Conservation (phyloP, 345 rosid species). For the Citropsis articulata region DNA sequence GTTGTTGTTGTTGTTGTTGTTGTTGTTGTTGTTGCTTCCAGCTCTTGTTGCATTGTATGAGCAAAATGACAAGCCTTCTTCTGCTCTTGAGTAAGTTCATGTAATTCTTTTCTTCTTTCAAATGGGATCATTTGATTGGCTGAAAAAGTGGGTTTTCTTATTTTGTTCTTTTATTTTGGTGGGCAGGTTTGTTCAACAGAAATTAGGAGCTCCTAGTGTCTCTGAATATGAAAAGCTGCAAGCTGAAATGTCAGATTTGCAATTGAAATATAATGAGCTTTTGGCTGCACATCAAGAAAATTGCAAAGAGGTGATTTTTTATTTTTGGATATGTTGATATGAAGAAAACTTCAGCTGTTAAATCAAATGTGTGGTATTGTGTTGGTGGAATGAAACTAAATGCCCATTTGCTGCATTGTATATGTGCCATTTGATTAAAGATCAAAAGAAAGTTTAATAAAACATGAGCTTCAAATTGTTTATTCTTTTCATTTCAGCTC, state of each 20-base stretch:
- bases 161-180: not conserved
- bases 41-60: conserved; percentile 85
- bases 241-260: conserved; percentile 71
- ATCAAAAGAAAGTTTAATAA: not conserved
- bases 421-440: not conserved
- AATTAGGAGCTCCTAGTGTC: conserved; percentile 73
- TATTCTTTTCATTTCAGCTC: not conserved
- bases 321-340: not conserved
- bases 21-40: conserved; percentile 25
- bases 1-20: not conserved
- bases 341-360: not conserved
- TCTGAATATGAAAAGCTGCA: conserved; percentile 84
- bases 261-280: conserved; percentile 64
- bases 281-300: conserved; percentile 62
- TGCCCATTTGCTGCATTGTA: not conserved
- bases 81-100: conserved; percentile 81
- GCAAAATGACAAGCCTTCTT: conserved; percentile 88
- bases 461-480: not conserved
- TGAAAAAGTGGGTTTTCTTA: not conserved
- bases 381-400: not conserved
- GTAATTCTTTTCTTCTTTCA: not conserved
- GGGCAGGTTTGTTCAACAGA: conserved; percentile 76
- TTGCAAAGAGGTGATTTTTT: conserved; percentile 54
- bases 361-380: not conserved
- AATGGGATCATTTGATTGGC: not conserved